These are phyloP conservation scores for Pascua sp. DNA, from an alignment of 1,284 basidiomycete genomes.

Conservation along the genomic window DNA sequence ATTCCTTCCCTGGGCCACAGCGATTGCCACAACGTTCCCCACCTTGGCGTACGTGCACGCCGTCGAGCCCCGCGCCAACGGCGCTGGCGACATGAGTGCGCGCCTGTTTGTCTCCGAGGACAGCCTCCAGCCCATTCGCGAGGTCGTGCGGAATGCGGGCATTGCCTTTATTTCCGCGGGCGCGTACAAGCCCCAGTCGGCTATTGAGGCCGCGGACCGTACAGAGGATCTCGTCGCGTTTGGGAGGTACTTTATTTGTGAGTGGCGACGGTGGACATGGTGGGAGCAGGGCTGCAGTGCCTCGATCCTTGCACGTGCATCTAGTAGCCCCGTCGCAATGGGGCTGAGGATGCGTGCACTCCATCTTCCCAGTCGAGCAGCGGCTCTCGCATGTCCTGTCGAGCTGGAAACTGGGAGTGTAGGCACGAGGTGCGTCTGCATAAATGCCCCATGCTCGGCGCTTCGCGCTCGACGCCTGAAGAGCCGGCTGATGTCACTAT, in stretches of 20 bases:
- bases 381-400: no score
- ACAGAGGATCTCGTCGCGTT: conserved; percentile 53
- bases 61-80: conserved; percentile 52
- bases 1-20: conserved; percentile 33
- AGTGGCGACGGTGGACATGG: no score
- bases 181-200: conserved; percentile 46
- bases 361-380: no score
- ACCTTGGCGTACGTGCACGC: conserved; percentile 60
- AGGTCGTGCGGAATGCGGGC: conserved; percentile 21
- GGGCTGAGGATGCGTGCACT: no score
- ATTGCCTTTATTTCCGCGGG: conserved; percentile 55
- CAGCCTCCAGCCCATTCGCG: conserved; percentile 23
- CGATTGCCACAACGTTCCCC: conserved; percentile 51
- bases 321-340: no score
- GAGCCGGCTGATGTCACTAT: no score
- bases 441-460: no score
- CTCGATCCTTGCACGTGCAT: no score
- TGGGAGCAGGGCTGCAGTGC: no score
- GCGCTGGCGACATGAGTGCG: conserved; percentile 19
- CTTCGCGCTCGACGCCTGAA: no score
- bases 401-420: no score
- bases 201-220: conserved; percentile 31
- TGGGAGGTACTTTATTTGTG: conserved; percentile 55
- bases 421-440: no score
- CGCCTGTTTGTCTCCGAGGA: conserved; percentile 21